A percentile compares a stretch with the other conserved stretches of the same genome.
These are phyloP conservation scores for Elsinoe necatrix DNA, from an alignment of 2,329 filamentous ascomycete genomes.

Conservation along the genomic window DNA sequence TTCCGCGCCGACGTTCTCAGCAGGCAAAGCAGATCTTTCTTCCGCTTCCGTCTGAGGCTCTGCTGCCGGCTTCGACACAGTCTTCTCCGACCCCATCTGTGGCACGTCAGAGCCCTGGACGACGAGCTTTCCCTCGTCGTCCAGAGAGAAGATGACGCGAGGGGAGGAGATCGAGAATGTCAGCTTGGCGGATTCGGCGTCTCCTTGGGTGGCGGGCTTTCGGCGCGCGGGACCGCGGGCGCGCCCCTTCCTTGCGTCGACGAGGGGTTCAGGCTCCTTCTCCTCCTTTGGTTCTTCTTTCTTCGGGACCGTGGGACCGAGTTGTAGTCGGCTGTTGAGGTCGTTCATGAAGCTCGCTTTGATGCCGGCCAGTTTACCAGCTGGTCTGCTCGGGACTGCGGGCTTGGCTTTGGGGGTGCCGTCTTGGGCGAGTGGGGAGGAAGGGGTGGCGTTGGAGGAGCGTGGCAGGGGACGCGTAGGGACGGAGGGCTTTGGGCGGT, in stretches of 20 bases:
- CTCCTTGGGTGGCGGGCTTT: constrained; percentile 50
- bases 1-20: constrained; percentile 19
- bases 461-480: constrained; percentile 50
- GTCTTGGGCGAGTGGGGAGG: constrained; percentile 21
- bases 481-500: constrained; percentile 56
- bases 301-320: constrained; percentile 66
- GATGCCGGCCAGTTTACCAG: constrained; percentile 81
- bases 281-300: constrained; percentile 52
- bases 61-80: too few species aligned
- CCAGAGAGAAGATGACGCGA: constrained; percentile 36
- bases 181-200: constrained; percentile 43
- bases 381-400: constrained; percentile 66
- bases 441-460: constrained; percentile 28
- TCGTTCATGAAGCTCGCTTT: constrained; percentile 91
- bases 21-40: constrained; percentile 13
- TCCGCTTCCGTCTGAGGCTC: constrained; percentile 16
- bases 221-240: constrained; percentile 79
- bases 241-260: constrained; percentile 81
- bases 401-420: constrained; percentile 65
- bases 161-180: constrained; percentile 35
- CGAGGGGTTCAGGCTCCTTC: constrained; percentile 67
- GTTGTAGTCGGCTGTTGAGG: constrained; percentile 76
- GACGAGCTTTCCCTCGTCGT: constrained; percentile 33
- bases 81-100: too few species aligned
- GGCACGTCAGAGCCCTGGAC: constrained; percentile 25